Base-by-base conservation (phyloP, 225 moss, liverwort and hornwort species). In the Sphagnum contortum region DNA sequence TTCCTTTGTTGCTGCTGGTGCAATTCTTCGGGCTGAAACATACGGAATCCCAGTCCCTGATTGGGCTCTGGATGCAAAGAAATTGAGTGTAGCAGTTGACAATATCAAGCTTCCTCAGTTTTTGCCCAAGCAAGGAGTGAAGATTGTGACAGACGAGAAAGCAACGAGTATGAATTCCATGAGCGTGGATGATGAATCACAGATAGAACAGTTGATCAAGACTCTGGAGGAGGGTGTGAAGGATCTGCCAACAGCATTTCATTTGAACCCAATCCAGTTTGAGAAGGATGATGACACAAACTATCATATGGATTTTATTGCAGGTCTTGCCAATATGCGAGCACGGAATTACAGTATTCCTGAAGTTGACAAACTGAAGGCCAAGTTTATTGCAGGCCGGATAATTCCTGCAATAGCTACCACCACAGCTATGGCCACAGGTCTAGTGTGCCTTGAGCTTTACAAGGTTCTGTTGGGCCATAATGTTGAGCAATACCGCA, bases 251-350 rank as follows among this genome's bases (percentile, higher is more conserved):
- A 68, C 71, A 6, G 77, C 74, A 11, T 86, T 83, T 14, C 83
- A 73, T 56, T 76, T 86, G 83, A 80, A 83, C 29, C 86, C 86
- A 0, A 69, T 86, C 55, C 63, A 75, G 3, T 86, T 86, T 49
- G 86, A 86, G 71, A 86, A 86, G 83, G 86, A 86, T 9, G 80
- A 87, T n/a, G 86, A 86, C 47, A 72, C 86, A 9, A 86, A 86
- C 66, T 86, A 71, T 57, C 86, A 86, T 44, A 86, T 86, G 86
- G 86, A 86, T 57, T 71, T 86, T 61, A 86, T 86, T 47, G 86
- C 83, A 3, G 86, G 86, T 0, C 75, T 86, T 0, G 86, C 86
- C 12, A 86, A 86, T 6, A 86, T 86, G 86, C 82, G 86, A 3
- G 86, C 86, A 4, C 79, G 86, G n/a, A 86, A 86, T 64, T 86